Conservation (phyloP, 306 rosid species). For the Betula pendula region DNA sequence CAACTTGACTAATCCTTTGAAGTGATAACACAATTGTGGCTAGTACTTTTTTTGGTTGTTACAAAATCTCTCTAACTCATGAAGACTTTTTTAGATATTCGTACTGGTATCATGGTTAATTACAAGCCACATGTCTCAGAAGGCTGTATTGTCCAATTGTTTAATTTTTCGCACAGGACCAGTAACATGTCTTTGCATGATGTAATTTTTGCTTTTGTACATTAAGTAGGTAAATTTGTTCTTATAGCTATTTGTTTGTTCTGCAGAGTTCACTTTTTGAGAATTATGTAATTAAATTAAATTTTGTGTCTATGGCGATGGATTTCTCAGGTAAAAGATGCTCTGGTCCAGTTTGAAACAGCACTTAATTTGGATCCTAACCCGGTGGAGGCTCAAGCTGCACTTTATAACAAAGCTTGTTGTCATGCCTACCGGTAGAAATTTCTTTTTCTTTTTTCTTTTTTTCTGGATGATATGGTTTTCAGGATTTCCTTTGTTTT, state of each 20-base stretch:
- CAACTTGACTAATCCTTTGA: no score
- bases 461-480: not conserved
- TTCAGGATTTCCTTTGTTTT: not conserved
- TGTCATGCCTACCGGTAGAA: slow-evolving; percentile 86
- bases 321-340: slow-evolving; percentile 87
- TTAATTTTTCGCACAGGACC: not conserved
- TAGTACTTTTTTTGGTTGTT: not conserved
- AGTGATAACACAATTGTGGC: no score
- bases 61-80: not conserved
- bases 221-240: not conserved
- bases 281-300: not conserved
- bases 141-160: not conserved
- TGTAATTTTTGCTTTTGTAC: not conserved
- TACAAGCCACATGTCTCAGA: not conserved
- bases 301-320: slow-evolving; percentile 12
- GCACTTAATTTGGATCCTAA: slow-evolving; percentile 83
- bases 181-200: not conserved
- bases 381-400: slow-evolving; percentile 91
- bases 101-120: not conserved
- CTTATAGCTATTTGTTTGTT: not conserved
- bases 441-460: not conserved
- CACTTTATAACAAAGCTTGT: slow-evolving; percentile 93
- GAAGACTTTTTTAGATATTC: not conserved
- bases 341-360: slow-evolving; percentile 77
- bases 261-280: not conserved